These are phyloP conservation scores for Linum usitatissimum DNA, from an alignment of 345 rosid species.

Conservation along the genomic window DNA sequence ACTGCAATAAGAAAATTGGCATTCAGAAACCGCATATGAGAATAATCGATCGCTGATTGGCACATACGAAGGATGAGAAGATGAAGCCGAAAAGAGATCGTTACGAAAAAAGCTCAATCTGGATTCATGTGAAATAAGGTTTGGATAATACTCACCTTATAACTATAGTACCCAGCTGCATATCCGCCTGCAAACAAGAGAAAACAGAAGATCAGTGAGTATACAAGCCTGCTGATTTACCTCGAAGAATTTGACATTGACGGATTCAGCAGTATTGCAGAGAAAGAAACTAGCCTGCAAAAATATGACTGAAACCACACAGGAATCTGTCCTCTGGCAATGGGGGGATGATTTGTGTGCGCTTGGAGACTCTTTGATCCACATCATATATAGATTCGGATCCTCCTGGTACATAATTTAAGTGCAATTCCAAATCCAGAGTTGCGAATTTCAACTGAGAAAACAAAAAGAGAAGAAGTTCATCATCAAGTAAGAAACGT, in stretches of 20 bases:
- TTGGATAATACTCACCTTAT: slow-evolving; percentile 46
- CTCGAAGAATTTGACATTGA: slow-evolving; percentile 6
- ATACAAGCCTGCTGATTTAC: neutral
- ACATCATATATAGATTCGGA: slow-evolving; percentile 67
- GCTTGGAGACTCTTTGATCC: slow-evolving; percentile 50
- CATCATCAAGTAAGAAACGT: neutral
- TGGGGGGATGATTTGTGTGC: slow-evolving; percentile 71
- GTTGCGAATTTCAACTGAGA: slow-evolving; percentile 59
- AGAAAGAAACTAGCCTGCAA: slow-evolving; percentile 44
- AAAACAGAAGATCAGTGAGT: slow-evolving; percentile 2
- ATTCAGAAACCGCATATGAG: slow-evolving; percentile 17
- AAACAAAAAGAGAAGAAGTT: neutral
- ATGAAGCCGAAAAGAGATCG: too few relatives aligned
- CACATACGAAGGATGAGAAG: neutral
- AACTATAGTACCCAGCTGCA: slow-evolving; percentile 96
- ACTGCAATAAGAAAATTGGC: slow-evolving; percentile 39
- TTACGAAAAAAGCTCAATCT: neutral
- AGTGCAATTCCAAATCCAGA: slow-evolving; percentile 72
- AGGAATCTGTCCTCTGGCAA: slow-evolving; percentile 76
- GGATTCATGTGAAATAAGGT: neutral
- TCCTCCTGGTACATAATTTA: slow-evolving; percentile 58
- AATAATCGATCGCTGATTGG: neutral
- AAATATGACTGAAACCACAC: slow-evolving; percentile 74
- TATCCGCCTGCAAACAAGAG: slow-evolving; percentile 53
- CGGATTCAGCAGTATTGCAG: slow-evolving; percentile 5